Percentiles rank a stretch among this genome's conserved stretches.
These are phyloP conservation scores for Pulveroboletus sp. DNA, from an alignment of 768 basidiomycete species.

Conservation along the genomic window DNA sequence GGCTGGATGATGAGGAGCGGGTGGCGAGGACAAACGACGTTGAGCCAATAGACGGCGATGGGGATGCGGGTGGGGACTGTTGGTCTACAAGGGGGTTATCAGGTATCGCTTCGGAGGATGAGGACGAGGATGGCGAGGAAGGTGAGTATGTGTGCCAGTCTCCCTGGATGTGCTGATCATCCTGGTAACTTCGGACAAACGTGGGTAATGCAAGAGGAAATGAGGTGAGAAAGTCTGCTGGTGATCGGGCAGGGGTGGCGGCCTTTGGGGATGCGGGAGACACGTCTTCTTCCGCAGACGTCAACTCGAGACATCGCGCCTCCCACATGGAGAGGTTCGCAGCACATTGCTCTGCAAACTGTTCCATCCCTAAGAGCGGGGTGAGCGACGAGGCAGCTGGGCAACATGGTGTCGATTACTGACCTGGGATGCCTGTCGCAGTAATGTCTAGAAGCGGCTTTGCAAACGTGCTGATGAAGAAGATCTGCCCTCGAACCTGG, in stretches of 20 bases:
- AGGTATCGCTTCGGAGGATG: slow-evolving; percentile 27
- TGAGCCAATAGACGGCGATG: slow-evolving; percentile 27
- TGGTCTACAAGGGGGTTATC: slow-evolving; percentile 21
- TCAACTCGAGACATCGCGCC: slow-evolving; percentile 42
- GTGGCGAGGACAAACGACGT: slow-evolving; percentile 24
- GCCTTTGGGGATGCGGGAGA: slow-evolving; percentile 1
- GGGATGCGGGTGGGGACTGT: slow-evolving; percentile 27
- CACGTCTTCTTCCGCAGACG: slow-evolving; percentile 20
- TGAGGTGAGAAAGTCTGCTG: slow-evolving; percentile 48
- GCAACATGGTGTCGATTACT: slow-evolving; percentile 13
- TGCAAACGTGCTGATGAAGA: slow-evolving; percentile 81
- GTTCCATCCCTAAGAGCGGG: slow-evolving; percentile 53
- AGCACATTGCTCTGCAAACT: slow-evolving; percentile 64
- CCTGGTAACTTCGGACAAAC: slow-evolving; percentile 30
- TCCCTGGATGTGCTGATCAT: slow-evolving; percentile 19
- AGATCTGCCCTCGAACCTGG: slow-evolving; percentile 83
- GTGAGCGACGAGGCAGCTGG: slow-evolving; percentile 8
- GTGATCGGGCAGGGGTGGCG: slow-evolving; percentile 30
- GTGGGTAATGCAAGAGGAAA: slow-evolving; percentile 58
- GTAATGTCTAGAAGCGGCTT: slow-evolving; percentile 81
- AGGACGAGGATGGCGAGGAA: slow-evolving; percentile 29
- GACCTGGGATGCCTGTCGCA: slow-evolving; percentile 71
- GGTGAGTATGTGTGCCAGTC: slow-evolving; percentile 30
- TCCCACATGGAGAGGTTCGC: slow-evolving; percentile 73
- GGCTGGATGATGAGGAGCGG: slow-evolving; percentile 30